Evolutionary conservation across 2,329 filamentous ascomycete species (phyloP), one percentile per base, ranked within the genome.

Genomic region (Fusarium torreyae): DNA sequence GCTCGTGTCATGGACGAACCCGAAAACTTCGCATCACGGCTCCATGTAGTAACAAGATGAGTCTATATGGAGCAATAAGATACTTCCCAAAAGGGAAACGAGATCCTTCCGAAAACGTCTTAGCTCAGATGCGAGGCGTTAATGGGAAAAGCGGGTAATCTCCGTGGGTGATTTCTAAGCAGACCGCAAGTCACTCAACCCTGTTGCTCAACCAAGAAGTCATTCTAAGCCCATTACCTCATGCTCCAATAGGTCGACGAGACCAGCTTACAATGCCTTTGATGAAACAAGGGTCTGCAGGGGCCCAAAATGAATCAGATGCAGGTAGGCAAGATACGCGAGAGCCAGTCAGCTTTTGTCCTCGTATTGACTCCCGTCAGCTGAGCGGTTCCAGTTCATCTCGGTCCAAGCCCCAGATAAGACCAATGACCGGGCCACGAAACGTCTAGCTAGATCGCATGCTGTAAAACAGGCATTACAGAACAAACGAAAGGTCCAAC

Each of bases 341-440:
- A 8, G 6, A 15, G 39, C 6, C 13, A n/a, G 9, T 11, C 15
- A 7, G 11, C 9, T 4, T 6, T 5, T 22, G 28, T 8, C 2
- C 10, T 4, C 5, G 10, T 48, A 7, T 42, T 66, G 3, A 66
- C 4, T 3, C 15, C 18, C 2, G 6, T 1, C 9, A 75, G 72
- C 44, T 44, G n/a, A 38, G 2, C 38, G 43, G 0, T 74, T 75
- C 15, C 69, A 63, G 13, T 75, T 75, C 34, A 61, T 75, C 1
- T 36, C 69, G 10, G 17, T 66, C 3, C 45, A 46, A 2, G 20
- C 18, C 4, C 68, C 54, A 13, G 31, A 62, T 28, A 52, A 40
- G 14, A 26, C 10, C 6, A 61, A 46, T 1, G 48, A 66, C 10
- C 58, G 53, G 3, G 45, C 39, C 4, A 17, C 18, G 1, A 63